Base-by-base conservation (phyloP, 495 filamentous ascomycete genomes). In the Xylaria cubensis region DNA sequence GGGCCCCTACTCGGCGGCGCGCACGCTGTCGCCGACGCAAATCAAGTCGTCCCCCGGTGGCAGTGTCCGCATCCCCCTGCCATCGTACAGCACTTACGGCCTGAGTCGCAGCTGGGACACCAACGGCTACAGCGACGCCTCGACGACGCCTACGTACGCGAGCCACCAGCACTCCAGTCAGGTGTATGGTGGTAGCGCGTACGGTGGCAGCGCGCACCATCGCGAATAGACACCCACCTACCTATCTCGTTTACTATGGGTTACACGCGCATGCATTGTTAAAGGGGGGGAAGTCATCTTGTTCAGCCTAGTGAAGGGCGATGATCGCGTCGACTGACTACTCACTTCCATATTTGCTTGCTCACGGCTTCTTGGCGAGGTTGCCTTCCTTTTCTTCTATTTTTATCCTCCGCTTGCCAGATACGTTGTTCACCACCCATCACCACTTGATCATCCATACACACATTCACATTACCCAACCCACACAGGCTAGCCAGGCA, bases 141-240 rank as follows among this genome's bases (percentile, higher is more conserved):
- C 84, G 64, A 74, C 81, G 21, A 74, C 80, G 29, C 78, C 84
- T 8, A 72, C 73, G 69, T 85, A 84, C 29, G 29, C 80, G 10
- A 64, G 76, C 72, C 72, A 82, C 59, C 82, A 81, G 51, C 59
- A 77, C 26, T 77, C 79, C 24, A 73, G 77, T 66, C 79, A 81
- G 74, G 81, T 83, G 63, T 86, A 85, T 62, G 80, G 82, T 41
- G 71, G 77, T 46, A 76, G 80, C 48, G 71, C 78, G 8, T 86
- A 85, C 69, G 81, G 80, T 51, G 82, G 83, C 36, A 80, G 83
- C 46, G 75, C 74, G 6, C 80, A 82, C 48, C 82, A 83, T 29
- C 62, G 70, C 29, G 70, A 72, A 39, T 72, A 67, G 39, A 9
- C 12, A 17, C 13, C 42, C 26, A 29, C 26, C 15, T 36, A 36